Percentiles rank a stretch among this genome's conserved stretches.
These are phyloP conservation scores for Butyriboletus appendiculatus DNA, from an alignment of 1,284 basidiomycete genomes.

Conservation along the genomic window DNA sequence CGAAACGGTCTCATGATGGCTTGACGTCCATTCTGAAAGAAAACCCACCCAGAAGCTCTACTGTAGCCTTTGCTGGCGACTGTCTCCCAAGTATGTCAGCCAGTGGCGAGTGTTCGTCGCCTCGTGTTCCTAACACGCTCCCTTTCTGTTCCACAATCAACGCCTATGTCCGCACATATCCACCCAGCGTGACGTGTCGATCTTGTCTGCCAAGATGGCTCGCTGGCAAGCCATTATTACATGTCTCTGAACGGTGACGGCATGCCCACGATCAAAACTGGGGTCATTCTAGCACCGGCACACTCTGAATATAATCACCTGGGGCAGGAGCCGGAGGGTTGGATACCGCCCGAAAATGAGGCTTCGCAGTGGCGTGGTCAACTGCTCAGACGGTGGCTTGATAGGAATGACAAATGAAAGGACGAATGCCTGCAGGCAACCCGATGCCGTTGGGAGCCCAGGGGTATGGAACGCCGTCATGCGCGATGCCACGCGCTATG, in stretches of 20 bases:
- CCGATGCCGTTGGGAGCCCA: constrained; percentile 17
- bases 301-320: constrained; percentile 7
- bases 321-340: background rate
- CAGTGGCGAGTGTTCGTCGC: constrained; percentile 13
- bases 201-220: constrained; percentile 12
- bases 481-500: constrained; percentile 4
- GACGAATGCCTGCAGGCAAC: constrained; percentile 9
- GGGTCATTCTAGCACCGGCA: background rate
- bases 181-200: constrained; percentile 25
- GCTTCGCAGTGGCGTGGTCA: constrained; percentile 11
- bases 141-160: constrained; percentile 19
- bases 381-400: constrained; percentile 23
- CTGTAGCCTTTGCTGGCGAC: constrained; percentile 7
- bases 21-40: constrained; percentile 12
- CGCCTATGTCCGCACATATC: constrained; percentile 19
- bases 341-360: constrained; percentile 1
- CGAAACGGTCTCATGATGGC: constrained; percentile 3
- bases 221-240: constrained; percentile 5
- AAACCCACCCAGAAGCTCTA: background rate
- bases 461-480: constrained; percentile 17
- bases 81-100: constrained; percentile 12
- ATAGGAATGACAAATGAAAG: constrained; percentile 11
- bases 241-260: constrained; percentile 12
- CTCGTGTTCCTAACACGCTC: constrained; percentile 18
- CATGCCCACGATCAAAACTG: constrained; percentile 17